These are phyloP conservation scores for Physcomitrellopsis africana DNA, from an alignment of 225 moss, liverwort and hornwort species.

Conservation along the genomic window DNA sequence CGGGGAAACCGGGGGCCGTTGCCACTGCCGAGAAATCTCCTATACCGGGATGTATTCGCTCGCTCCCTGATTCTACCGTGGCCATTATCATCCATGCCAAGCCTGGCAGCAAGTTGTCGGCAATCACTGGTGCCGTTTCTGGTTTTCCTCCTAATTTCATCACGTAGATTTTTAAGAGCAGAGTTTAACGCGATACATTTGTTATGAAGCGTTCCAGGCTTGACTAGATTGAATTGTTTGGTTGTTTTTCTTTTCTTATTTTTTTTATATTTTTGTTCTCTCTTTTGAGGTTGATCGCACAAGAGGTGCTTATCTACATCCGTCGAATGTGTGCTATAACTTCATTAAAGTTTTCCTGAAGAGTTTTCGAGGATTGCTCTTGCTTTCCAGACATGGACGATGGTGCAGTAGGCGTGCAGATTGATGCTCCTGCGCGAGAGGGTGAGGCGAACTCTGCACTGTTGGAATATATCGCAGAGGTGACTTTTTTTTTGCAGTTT, in stretches of 20 bases:
- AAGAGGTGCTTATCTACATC: too few species aligned
- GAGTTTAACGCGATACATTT: neutral
- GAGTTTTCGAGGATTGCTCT: neutral
- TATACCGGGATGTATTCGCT: conserved; percentile 34
- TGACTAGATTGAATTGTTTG: too few species aligned
- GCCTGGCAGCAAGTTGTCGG: conserved; percentile 65
- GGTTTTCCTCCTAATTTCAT: neutral
- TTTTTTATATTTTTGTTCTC: neutral
- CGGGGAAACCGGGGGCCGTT: neutral
- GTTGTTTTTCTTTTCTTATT: neutral
- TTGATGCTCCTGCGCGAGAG: conserved; percentile 71
- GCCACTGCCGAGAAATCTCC: neutral
- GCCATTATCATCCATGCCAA: conserved; percentile 68
- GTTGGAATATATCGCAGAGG: conserved; percentile 71
- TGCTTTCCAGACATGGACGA: conserved; percentile 58
- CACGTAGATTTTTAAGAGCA: neutral
- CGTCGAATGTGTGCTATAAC: too few species aligned
- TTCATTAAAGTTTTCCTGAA: neutral
- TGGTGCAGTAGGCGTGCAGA: conserved; percentile 63
- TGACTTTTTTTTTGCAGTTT: neutral
- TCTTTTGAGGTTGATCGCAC: neutral
- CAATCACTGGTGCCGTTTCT: conserved; percentile 58
- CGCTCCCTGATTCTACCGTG: conserved; percentile 51
- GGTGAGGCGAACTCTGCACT: conserved; percentile 74
- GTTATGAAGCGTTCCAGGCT: neutral